Evolutionary conservation across 768 basidiomycete genomes (phyloP).

Genomic region (Lactarius hatsudake): DNA sequence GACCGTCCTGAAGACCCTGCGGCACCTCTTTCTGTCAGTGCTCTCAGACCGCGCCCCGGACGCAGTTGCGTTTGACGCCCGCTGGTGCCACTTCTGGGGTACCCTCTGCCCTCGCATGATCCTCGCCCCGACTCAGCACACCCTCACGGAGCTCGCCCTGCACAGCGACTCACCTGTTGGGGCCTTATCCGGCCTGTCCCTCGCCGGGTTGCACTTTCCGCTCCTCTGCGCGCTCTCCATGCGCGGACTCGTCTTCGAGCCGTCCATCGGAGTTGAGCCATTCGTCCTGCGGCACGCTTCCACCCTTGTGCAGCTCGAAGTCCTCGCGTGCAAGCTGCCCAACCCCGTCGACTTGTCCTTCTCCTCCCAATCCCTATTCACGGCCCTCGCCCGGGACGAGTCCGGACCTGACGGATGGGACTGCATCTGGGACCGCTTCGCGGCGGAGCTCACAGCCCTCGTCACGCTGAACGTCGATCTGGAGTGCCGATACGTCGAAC

Average conservation of each 20-base stretch:
- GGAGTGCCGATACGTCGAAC: background rate
- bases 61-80: too few species aligned
- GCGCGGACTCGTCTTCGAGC: background rate
- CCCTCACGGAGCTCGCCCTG: constrained; percentile 2
- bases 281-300: background rate
- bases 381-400: background rate
- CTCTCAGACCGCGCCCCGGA: background rate
- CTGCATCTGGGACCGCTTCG: background rate
- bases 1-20: background rate
- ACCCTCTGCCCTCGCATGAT: background rate
- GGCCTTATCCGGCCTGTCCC: background rate
- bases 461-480: background rate
- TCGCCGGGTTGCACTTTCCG: background rate
- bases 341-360: too few species aligned
- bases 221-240: constrained; percentile 4
- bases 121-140: background rate
- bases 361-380: background rate
- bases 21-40: background rate
- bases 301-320: background rate
- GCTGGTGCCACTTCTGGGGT: constrained; percentile 1
- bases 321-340: background rate
- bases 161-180: background rate
- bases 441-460: background rate
- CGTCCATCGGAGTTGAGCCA: background rate
- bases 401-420: background rate